These are phyloP conservation scores for Scutellaria barbata DNA, from an alignment of 257 asterid genomes.

Conservation along the genomic window DNA sequence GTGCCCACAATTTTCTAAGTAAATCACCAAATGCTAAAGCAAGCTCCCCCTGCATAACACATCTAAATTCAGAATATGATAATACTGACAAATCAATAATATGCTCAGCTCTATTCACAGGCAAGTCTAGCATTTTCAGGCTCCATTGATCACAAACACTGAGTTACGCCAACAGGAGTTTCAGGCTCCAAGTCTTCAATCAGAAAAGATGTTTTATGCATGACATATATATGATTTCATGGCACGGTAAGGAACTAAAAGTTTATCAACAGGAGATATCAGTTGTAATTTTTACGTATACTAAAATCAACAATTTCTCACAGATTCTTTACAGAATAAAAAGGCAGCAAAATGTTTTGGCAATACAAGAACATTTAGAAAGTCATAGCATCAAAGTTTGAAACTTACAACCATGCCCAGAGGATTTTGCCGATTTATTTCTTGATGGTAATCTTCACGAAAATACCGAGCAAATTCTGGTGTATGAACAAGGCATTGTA, in stretches of 20 bases:
- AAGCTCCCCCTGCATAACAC: constrained; percentile 83
- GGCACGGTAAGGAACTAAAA: constrained; percentile 26
- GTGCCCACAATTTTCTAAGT: constrained; percentile 96
- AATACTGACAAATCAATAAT: constrained; percentile 28
- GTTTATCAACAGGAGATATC: constrained; percentile 21
- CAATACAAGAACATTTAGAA: constrained; percentile 5
- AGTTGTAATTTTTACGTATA: too few species aligned
- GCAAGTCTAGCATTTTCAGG: background rate
- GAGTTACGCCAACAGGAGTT: too few species aligned
- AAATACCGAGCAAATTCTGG: constrained; percentile 94
- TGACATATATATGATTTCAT: constrained; percentile 17
- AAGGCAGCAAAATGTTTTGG: background rate
- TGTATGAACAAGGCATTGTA: constrained; percentile 97
- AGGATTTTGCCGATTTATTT: constrained; percentile 94
- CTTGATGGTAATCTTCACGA: constrained; percentile 96
- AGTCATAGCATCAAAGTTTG: constrained; percentile 31
- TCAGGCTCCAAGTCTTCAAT: constrained; percentile 12
- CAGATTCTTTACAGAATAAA: constrained; percentile 1
- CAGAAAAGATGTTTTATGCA: constrained; percentile 8
- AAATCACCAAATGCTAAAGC: constrained; percentile 99
- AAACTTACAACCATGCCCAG: constrained; percentile 99
- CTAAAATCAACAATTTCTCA: background rate
- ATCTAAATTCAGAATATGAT: constrained; percentile 26
- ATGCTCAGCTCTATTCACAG: constrained; percentile 24
- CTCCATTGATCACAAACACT: constrained; percentile 1